Evolutionary conservation across 1,284 basidiomycete species (phyloP).

Genomic region (Thecaphora thlaspeos): DNA sequence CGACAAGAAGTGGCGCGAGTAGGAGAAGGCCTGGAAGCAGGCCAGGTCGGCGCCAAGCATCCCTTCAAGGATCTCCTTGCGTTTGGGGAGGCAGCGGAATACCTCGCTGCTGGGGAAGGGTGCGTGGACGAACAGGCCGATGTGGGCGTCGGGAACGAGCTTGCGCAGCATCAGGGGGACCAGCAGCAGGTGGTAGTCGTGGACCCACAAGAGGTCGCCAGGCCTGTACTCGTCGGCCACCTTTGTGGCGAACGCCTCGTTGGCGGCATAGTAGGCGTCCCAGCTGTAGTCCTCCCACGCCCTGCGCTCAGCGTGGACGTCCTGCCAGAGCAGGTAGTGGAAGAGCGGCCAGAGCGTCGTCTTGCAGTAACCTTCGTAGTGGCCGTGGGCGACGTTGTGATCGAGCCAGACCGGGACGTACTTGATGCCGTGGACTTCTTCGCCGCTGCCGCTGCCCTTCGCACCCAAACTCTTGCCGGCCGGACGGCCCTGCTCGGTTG

Average conservation of each 20-base stretch:
- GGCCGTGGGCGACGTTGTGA: slow-evolving; percentile 82
- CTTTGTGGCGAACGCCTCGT: slow-evolving; percentile 77
- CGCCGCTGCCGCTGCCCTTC: slow-evolving; percentile 56
- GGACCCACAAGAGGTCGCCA: slow-evolving; percentile 72
- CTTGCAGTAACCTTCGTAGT: slow-evolving; percentile 94
- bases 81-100: slow-evolving; percentile 81
- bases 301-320: slow-evolving; percentile 64
- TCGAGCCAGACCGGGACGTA: slow-evolving; percentile 92
- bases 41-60: slow-evolving; percentile 97
- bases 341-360: slow-evolving; percentile 96
- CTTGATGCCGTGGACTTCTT: slow-evolving; percentile 57
- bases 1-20: slow-evolving; percentile 90
- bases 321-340: slow-evolving; percentile 98
- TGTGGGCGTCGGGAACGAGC: slow-evolving; percentile 69
- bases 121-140: slow-evolving; percentile 94
- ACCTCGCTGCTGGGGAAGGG: slow-evolving; percentile 96
- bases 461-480: slow-evolving; percentile 59
- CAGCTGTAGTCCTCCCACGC: slow-evolving; percentile 74
- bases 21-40: slow-evolving; percentile 95
- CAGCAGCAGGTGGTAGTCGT: slow-evolving; percentile 79
- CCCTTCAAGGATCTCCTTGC: slow-evolving; percentile 91
- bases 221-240: slow-evolving; percentile 76
- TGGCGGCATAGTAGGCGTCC: slow-evolving; percentile 79
- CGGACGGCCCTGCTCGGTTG: slow-evolving; percentile 15
- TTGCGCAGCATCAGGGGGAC: slow-evolving; percentile 82